Evolutionary conservation across 2,329 filamentous ascomycete genomes (phyloP), one percentile per base, ranked within the genome.

Genomic region (Sporothrix curviconia): DNA sequence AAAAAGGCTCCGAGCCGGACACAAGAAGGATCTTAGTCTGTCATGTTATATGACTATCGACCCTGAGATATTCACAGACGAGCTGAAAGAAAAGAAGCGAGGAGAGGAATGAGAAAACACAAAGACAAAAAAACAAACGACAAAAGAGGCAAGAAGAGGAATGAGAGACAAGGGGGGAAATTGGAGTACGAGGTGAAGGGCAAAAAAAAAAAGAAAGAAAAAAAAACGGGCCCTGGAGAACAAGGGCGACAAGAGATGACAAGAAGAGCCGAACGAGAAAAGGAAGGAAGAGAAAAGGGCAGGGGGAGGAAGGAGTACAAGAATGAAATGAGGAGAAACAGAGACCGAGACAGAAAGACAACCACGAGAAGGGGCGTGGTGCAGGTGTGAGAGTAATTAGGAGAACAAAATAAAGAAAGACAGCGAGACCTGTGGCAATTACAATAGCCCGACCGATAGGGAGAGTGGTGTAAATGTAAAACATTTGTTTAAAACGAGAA

Each of bases 41-140:
- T 32, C 24, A 46, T 52, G 37, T 51, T 52, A 51, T 51, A 52
- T 52, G 37, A n/a, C n/a, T n/a, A n/a, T n/a, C n/a, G n/a, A n/a
- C n/a, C n/a, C n/a, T n/a, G n/a, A 30, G 37, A 24, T 6, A 50
- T n/a, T 4, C 17, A 37, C 39, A 37, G 24, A 43, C 1, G 12
- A 30, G 22, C 37, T 7, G 30, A 37, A 30, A 30, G 32, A 15
- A 44, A 47, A 46, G 34, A 22, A 49, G 30, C 30, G 34, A 44
- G 28, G 17, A 42, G 24, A 44, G 7, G 17, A 44, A 30, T 22
- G 49, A 14, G 8, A 25, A 40, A n/a, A 51, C 14, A 25, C 19
- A 4, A 15, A 58, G 14, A 15, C 28, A 37, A 32, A 30, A 28
- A 22, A 47, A 43, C 24, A 47, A 22, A 42, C 47, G 44, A 51